Evolutionary conservation across 139 green algal genomes (phyloP).

Genomic region (Gonium pectorale): DNA sequence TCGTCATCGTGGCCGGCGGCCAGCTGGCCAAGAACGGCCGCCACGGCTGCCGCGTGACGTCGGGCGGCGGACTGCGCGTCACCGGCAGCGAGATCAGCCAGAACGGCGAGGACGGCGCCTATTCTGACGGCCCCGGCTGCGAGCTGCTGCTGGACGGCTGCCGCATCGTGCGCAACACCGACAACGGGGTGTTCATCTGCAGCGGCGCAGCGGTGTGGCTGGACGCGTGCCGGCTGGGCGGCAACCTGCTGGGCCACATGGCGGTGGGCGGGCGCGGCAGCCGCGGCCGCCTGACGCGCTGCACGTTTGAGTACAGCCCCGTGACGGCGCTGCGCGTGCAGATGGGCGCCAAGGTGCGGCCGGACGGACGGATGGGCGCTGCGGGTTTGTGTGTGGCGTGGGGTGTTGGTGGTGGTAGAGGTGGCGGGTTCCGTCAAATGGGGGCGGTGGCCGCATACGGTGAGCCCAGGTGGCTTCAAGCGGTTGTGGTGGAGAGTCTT

Average conservation of each 20-base stretch:
- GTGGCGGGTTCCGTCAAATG: neutral
- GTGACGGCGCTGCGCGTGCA: constrained; percentile 28
- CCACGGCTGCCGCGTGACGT: neutral
- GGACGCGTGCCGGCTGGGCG: constrained; percentile 26
- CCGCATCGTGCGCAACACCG: neutral
- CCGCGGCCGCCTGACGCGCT: neutral
- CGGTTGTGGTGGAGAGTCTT: no score
- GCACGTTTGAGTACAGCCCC: constrained; percentile 40
- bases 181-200: constrained; percentile 23
- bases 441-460: neutral
- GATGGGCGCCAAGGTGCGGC: constrained; percentile 26
- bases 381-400: neutral
- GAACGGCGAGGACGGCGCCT: constrained; percentile 31
- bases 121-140: constrained; percentile 8
- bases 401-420: neutral
- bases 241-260: constrained; percentile 32
- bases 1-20: neutral
- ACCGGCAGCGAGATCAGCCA: constrained; percentile 16
- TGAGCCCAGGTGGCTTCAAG: no score
- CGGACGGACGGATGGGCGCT: no score
- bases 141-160: constrained; percentile 1
- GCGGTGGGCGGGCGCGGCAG: constrained; percentile 33
- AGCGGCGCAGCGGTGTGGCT: neutral
- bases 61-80: constrained; percentile 4
- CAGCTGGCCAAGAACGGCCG: constrained; percentile 30